phyloP scores from a whole-genome alignment of 768 basidiomycete species.

The Tulasnella sp. region DNA sequence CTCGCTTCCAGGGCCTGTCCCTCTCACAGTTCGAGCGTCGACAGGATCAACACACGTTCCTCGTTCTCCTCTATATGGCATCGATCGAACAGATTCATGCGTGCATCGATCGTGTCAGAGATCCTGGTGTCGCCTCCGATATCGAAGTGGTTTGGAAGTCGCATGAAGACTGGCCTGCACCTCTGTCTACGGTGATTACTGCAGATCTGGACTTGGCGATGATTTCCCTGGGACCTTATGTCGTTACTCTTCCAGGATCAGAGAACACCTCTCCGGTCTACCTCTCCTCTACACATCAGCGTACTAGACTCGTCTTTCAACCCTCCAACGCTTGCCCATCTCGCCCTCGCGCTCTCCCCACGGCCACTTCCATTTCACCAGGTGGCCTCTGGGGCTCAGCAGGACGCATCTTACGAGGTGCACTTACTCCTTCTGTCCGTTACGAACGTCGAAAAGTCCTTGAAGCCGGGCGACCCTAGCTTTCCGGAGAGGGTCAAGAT shows the following conservation, averaged over 20 bases:
- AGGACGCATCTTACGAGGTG: conserved; percentile 57
- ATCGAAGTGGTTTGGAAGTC: conserved; percentile 52
- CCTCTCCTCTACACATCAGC: conserved; percentile 39
- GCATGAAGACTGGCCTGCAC: conserved; percentile 56
- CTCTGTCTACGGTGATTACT: conserved; percentile 10
- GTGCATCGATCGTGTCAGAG: too few species aligned
- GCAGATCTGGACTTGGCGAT: too few species aligned
- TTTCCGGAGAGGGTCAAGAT: conserved; percentile 74
- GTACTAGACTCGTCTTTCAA: conserved; percentile 92
- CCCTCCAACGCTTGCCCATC: conserved; percentile 78
- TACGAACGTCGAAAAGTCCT: conserved; percentile 73
- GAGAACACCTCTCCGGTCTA: neutral
- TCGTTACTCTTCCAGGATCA: neutral
- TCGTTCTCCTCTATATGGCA: too few species aligned
- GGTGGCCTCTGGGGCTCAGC: too few species aligned
- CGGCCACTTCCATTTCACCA: neutral
- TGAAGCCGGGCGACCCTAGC: conserved; percentile 60
- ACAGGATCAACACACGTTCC: too few species aligned
- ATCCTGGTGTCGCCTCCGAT: conserved; percentile 11
- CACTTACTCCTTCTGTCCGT: conserved; percentile 71
- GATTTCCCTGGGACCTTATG: conserved; percentile 15
- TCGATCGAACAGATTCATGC: too few species aligned
- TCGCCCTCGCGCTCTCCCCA: conserved; percentile 45
- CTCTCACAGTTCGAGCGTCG: too few species aligned
- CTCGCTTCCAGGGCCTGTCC: too few species aligned